Evolutionary conservation across 83 land plant genomes (phyloP).

Genomic region (Diphasiastrum complanatum): DNA sequence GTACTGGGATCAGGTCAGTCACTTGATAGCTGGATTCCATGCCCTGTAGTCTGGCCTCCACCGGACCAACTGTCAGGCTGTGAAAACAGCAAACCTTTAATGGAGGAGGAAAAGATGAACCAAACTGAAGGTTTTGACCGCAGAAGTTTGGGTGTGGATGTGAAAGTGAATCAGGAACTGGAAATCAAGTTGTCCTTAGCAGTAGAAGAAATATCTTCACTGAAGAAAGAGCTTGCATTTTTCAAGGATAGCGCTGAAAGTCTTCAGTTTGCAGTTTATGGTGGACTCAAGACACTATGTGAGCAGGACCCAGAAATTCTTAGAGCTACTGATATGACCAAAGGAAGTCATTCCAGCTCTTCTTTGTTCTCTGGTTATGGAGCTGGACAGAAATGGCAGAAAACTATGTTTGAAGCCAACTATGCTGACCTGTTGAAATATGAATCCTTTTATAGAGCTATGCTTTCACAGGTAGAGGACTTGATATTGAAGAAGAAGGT

Average conservation of each 20-base stretch:
- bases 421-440: slow-evolving; percentile 37
- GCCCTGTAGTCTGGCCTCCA: slow-evolving; percentile 61
- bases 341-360: too few species aligned
- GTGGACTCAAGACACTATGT: too few species aligned
- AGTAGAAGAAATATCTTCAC: slow-evolving; percentile 41
- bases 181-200: slow-evolving; percentile 6
- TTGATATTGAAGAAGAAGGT: slow-evolving; percentile 45
- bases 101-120: not conserved
- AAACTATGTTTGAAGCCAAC: slow-evolving; percentile 40
- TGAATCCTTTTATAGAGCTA: slow-evolving; percentile 45
- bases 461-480: slow-evolving; percentile 50
- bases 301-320: slow-evolving; percentile 34
- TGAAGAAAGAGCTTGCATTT: slow-evolving; percentile 38
- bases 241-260: slow-evolving; percentile 46
- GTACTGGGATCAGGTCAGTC: slow-evolving; percentile 56
- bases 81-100: slow-evolving; percentile 4
- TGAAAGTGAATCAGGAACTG: slow-evolving; percentile 1
- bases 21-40: slow-evolving; percentile 49
- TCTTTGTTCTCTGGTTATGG: slow-evolving; percentile 28
- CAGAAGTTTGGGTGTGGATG: slow-evolving; percentile 21
- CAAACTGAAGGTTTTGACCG: not conserved
- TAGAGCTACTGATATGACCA: slow-evolving; percentile 25
- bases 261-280: slow-evolving; percentile 62
- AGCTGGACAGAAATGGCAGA: slow-evolving; percentile 44
- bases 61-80: slow-evolving; percentile 14